Base-by-base conservation (phyloP, 2,329 filamentous ascomycete genomes). In the Curvularia sp. region DNA sequence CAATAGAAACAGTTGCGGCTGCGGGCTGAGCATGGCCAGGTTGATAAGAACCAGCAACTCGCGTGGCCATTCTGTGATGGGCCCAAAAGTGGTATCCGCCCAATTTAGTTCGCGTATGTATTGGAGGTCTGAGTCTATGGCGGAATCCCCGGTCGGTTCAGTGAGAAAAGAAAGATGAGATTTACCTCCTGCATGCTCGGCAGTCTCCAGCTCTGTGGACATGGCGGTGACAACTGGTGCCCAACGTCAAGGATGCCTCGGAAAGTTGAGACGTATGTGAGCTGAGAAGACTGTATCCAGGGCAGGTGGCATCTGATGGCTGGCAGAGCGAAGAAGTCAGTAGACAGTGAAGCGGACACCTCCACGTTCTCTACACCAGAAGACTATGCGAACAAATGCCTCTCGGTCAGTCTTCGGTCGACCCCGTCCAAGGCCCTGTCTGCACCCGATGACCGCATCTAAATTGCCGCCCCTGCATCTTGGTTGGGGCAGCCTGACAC, bases 11-110 rank as follows among this genome's bases (percentile, higher is more conserved):
- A 53, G 30, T n/a, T 53, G 50, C 1, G 50, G 50, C 31, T 53
- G 50, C 7, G 50, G 50, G 30, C 41, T 46, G 30, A 53, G 50
- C 41, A 53, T 38, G 13, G 50, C 50, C 20, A 53, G 41, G 7
- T 53, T 53, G 50, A 53, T 38, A 6, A 53, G 50, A 5, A 53
- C 50, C 41, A 53, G n/a, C 13, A 53, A 28, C 46, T 53, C 50
- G 41, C 50, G 50, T 18, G 50, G 50, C 50, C 50, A 53, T 53
- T 42, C 41, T 38, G 50, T 9, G 9, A 53, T 53, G 15, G 50
- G 50, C 15, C 50, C 50, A 39, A 41, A 41, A 38, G 50, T 20
- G 10, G 50, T 53, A 35, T 53, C 41, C 10, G 50, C 50, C 50
- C 50, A 53, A 30, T 53, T 53, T 5, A 53, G 42, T 9, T 38